Evolutionary conservation across 768 basidiomycete genomes (phyloP).

Genomic region (Melanogaster broomeanus): DNA sequence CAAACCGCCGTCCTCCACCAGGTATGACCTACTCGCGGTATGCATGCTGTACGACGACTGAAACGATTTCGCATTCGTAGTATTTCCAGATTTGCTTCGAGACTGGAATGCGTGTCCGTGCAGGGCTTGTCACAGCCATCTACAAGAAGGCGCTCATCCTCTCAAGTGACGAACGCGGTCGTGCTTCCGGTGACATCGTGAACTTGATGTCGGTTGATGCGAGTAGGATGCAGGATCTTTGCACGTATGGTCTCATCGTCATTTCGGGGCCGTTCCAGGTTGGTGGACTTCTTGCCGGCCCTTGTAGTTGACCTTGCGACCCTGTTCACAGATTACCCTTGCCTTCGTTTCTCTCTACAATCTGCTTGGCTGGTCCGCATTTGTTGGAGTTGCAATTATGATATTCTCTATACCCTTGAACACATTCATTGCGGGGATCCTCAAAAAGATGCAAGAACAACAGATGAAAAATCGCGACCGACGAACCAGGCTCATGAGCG

Average conservation of each 20-base stretch:
- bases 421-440: constrained; percentile 64
- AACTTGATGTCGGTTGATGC: constrained; percentile 93
- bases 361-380: constrained; percentile 89
- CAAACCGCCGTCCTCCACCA: constrained; percentile 85
- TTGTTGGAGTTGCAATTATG: constrained; percentile 89
- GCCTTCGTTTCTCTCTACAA: constrained; percentile 91
- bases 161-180: constrained; percentile 80
- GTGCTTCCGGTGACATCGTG: constrained; percentile 89
- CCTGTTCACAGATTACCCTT: constrained; percentile 60
- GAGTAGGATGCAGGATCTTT: constrained; percentile 75
- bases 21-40: constrained; percentile 36
- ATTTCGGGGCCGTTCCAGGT: constrained; percentile 87
- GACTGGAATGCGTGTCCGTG: constrained; percentile 92
- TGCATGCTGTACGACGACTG: background rate
- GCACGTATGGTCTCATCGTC: constrained; percentile 80
- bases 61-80: constrained; percentile 32
- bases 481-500: constrained; percentile 86
- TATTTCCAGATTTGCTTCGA: constrained; percentile 86
- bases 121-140: constrained; percentile 82
- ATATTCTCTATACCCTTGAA: constrained; percentile 77
- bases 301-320: background rate
- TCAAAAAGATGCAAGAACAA: constrained; percentile 77
- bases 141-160: constrained; percentile 87
- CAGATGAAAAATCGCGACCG: constrained; percentile 95
- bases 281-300: constrained; percentile 15